phyloP scores from a whole-genome alignment of 768 basidiomycete species.

The Dendrothele bispora region DNA sequence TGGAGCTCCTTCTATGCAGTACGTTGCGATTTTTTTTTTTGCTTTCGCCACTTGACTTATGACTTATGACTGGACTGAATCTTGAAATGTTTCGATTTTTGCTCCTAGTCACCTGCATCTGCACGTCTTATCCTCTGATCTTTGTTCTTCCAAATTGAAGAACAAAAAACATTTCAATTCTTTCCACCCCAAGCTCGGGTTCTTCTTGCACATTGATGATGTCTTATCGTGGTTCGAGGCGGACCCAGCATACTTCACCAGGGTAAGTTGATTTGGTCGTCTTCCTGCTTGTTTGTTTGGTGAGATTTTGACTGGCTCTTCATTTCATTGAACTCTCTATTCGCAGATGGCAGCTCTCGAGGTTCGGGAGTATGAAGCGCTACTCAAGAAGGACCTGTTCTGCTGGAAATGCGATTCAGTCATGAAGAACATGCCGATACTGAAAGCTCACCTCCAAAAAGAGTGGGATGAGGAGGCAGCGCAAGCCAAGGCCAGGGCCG shows the following conservation, averaged over 20 bases:
- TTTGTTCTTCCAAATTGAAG: constrained; percentile 70
- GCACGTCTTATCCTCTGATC: constrained; percentile 82
- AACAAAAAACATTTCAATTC: constrained; percentile 91
- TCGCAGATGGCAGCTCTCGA: constrained; percentile 55
- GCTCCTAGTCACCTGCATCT: constrained; percentile 71
- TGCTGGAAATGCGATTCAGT: constrained; percentile 71
- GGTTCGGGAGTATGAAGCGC: constrained; percentile 53
- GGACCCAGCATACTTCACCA: constrained; percentile 50
- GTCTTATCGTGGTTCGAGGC: constrained; percentile 83
- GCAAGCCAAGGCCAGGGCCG: constrained; percentile 39
- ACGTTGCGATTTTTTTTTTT: constrained; percentile 27
- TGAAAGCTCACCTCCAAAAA: constrained; percentile 74
- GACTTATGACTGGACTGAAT: no score
- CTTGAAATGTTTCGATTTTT: no score
- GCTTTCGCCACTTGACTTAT: background rate
- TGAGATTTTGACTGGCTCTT: background rate
- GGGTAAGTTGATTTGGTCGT: constrained; percentile 34
- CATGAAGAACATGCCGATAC: constrained; percentile 69
- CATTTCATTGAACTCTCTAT: no score
- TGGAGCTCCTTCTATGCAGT: constrained; percentile 85
- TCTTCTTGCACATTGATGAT: constrained; percentile 76
- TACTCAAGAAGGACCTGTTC: constrained; percentile 64
- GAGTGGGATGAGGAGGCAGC: constrained; percentile 61
- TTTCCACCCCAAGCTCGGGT: constrained; percentile 82
- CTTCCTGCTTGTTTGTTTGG: background rate